Evolutionary conservation across 306 rosid genomes (phyloP), one percentile per base, ranked within the genome.

Genomic region (Quillaja saponaria): DNA sequence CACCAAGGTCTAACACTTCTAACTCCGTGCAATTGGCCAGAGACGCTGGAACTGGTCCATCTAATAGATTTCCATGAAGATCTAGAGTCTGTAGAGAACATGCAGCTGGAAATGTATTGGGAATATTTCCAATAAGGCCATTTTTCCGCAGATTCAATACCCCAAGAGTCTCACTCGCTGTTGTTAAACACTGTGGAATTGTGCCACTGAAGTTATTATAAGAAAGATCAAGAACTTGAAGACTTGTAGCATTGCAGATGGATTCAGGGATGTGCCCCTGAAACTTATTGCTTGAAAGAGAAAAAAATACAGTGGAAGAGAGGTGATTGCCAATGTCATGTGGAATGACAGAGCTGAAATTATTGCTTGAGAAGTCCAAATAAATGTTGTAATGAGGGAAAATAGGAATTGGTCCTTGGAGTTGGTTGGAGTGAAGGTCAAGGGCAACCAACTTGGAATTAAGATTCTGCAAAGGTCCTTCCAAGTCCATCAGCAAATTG

Each of bases 351-450:
- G 62, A 81, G 42, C 17, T 68, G 71, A 85, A 81, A 0, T 71
- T 10, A 65, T 85, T 85, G 0, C 0, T 0, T 0, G 90, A 84
- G 54, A 38, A 78, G 38, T 76, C 90, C 60, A 85, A 21, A 61
- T 76, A 84, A 4, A 0, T 0, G 15, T 6, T 15, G 2, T 0
- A 0, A 13, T 3, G 12, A 6, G 67, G 76, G 11, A 69, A 14
- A 8, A 34, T 0, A 1, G 76, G 69, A 34, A 84, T 44, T 20
- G 13, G 6, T 3, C 85, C 85, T 14, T 49, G 68, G 8, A 84
- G 71, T 2, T 38, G 46, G 69, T 84, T 84, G 3, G 51, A 34
- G 49, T 63, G 75, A 6, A 85, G 81, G 64, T 81, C 87, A 40
- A 85, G 58, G 2, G 19, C 0, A 2, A 0, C 0, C 51, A 81